These are phyloP conservation scores for Aspergillus conjunctus DNA, from an alignment of 495 filamentous ascomycete species.

Conservation along the genomic window DNA sequence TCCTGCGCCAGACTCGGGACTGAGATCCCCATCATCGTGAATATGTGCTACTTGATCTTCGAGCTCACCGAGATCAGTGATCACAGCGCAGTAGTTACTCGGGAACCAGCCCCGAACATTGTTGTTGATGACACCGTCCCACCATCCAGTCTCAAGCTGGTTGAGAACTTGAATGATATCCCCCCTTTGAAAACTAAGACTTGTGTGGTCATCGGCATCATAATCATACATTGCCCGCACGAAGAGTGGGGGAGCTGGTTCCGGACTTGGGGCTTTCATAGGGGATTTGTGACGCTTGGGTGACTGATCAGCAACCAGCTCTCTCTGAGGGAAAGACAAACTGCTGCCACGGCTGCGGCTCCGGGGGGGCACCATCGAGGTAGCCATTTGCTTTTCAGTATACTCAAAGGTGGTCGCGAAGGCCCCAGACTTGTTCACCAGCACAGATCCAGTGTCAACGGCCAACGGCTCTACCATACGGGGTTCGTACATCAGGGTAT, in stretches of 20 bases:
- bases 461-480: conserved; percentile 38
- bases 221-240: conserved; percentile 98
- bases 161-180: conserved; percentile 98
- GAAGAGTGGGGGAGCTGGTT: conserved; percentile 78
- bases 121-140: conserved; percentile 86
- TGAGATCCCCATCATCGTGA: conserved; percentile 56
- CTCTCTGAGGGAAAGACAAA: conserved; percentile 29
- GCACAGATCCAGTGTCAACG: conserved; percentile 36
- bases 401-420: conserved; percentile 51
- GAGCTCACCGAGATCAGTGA: conserved; percentile 70
- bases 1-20: conserved; percentile 56
- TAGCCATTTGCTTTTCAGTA: conserved; percentile 46
- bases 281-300: conserved; percentile 35
- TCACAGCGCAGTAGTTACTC: conserved; percentile 93
- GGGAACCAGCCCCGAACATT: conserved; percentile 97
- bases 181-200: conserved; percentile 91
- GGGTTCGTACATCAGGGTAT: conserved; percentile 41
- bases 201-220: conserved; percentile 93
- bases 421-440: conserved; percentile 40
- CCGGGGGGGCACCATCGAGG: conserved; percentile 36
- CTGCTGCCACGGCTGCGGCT: conserved; percentile 38
- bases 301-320: conserved; percentile 32
- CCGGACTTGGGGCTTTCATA: conserved; percentile 56
- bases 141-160: conserved; percentile 97
- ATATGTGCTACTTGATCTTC: conserved; percentile 35